Evolutionary conservation across 1,139 yeast species (phyloP), one percentile per base, ranked within the genome.

Genomic region (Candida neerlandica): DNA sequence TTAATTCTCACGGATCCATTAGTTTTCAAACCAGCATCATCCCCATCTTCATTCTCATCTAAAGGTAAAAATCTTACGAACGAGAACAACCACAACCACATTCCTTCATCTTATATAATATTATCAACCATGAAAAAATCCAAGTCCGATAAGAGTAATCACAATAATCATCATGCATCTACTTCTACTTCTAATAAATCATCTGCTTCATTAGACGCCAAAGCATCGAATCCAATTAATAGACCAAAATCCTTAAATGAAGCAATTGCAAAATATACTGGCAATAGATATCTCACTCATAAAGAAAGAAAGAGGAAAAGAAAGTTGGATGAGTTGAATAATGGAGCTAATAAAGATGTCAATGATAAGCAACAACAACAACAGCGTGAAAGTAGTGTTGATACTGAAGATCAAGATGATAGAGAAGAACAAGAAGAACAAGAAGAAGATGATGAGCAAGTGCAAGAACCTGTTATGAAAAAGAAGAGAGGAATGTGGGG

Each of bases 201-300:
- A 1, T 33, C 35, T 16, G 18, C 43, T 27, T 5, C 26, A 7
- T 11, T 11, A 15, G n/a, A 11, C 5, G 18, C 23, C 21, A 14
- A 29, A 16, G 19, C 27, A n/a, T 6, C n/a, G 2, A 40, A 15
- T 16, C 51, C 51, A 45, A 58, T 57, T 42, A 37, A 37, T 37
- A 72, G 75, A 55, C 82, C 84, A 4, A 73, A 66, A 55, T 76
- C 84, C 29, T 73, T 82, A 80, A 84, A 84, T 3, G 85, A 81
- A 60, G 86, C 86, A 2, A 81, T 82, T 34, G 84, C 85, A 7
- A 78, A 80, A 2, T 82, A 82, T 60, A 76, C 85, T 0, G 85
- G 84, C 19, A 75, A 73, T 57, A 78, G 74, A 57, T 78, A 75
- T 57, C 61, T 77, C 39, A 66, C 76, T 19, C 74, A 71, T 51